Base-by-base conservation (phyloP, 345 rosid species). In the Pelargonium nanum region DNA sequence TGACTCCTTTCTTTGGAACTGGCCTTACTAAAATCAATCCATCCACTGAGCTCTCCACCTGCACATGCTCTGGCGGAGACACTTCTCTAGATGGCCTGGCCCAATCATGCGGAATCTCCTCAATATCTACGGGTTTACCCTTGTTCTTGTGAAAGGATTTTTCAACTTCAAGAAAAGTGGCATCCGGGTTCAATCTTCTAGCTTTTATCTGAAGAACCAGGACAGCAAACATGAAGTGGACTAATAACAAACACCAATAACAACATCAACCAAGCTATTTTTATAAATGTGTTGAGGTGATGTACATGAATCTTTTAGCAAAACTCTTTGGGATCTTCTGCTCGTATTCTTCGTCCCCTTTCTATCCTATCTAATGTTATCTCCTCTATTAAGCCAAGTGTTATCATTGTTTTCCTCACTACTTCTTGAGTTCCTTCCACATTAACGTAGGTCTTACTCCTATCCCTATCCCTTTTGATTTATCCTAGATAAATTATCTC, bases 21-120 rank as follows among this genome's bases (percentile, higher is more conserved):
- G 96, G 99, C 62, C 85, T 77, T 21, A 73, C 85, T 77, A 93
- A 83, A 71, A 68, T 80, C 77, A 87, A 70, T 22, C 82, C 89
- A 69, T 77, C 85, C 30, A 64, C 59, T 4, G 74, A 75, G 65
- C 61, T 59, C 0, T 82, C 17, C 10, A 62, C 52, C 73, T 77
- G 82, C 65, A 64, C 72, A 22, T 70, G 68, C 17, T 75, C 69
- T 17, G 82, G 62, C 2, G 48, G 48, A 40, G 9, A 12, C 0
- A 12, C 48, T 40, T 40, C 48, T 7, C 48, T 12, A 12, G 48
- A 40, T 15, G 48, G 48, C 48, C 2, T 40, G 15, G 9, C 48
- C 60, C 81, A 82, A 63, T 89, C 95, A 70, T 87, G 78, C 0
- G 86, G 98, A 70, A 92, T 73, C 74, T 80, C 83, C 71, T 77